Conservation (phyloP, 371 early-diverging fungal species). For the Apophysomyces trapeziformis region DNA sequence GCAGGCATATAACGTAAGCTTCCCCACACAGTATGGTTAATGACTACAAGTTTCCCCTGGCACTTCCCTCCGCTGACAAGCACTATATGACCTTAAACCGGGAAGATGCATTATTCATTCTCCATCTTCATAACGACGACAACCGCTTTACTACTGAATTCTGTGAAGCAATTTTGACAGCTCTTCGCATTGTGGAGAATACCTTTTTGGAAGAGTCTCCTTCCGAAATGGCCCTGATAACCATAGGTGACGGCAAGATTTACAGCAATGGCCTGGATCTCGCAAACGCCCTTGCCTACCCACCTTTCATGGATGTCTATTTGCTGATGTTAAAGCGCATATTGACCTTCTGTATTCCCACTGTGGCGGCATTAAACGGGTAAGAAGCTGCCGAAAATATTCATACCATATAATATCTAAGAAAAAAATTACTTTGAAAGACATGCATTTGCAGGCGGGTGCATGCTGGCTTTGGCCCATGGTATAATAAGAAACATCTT, state of each 20-base stretch:
- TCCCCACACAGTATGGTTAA: neutral
- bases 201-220: slow-evolving; percentile 45
- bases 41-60: slow-evolving; percentile 32
- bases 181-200: slow-evolving; percentile 66
- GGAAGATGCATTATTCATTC: slow-evolving; percentile 63
- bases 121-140: slow-evolving; percentile 64
- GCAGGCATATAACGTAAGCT: neutral
- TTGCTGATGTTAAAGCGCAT: slow-evolving; percentile 54
- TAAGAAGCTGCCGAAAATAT: slow-evolving; percentile 12
- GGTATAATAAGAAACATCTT: slow-evolving; percentile 32
- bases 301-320: slow-evolving; percentile 56
- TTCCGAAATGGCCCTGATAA: slow-evolving; percentile 61
- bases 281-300: slow-evolving; percentile 43
- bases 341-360: slow-evolving; percentile 75
- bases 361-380: slow-evolving; percentile 85
- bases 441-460: slow-evolving; percentile 88
- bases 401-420: too few relatives aligned
- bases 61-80: slow-evolving; percentile 41
- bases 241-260: slow-evolving; percentile 71
- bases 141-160: slow-evolving; percentile 73
- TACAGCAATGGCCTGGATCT: slow-evolving; percentile 80
- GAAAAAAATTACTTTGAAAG: slow-evolving; percentile 25
- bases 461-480: slow-evolving; percentile 80
- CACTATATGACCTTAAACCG: slow-evolving; percentile 52
- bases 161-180: slow-evolving; percentile 57